A percentile compares a stretch with the other conserved stretches of the same genome.
Conservation (phyloP, 1,284 basidiomycete genomes). For the Malassezia japonica region DNA sequence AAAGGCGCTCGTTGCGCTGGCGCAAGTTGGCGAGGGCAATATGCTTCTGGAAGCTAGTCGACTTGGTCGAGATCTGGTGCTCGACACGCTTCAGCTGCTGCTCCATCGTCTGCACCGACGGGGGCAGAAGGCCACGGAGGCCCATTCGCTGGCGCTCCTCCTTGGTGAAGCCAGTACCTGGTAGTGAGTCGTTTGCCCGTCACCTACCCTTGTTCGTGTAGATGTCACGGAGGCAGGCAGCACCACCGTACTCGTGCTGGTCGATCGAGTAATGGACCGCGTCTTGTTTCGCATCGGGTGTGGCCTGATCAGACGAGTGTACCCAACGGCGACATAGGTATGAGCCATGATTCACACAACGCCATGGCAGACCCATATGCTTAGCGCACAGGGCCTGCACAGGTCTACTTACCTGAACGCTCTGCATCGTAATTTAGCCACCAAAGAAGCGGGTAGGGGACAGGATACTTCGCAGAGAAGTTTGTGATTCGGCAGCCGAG, state of each 20-base stretch:
- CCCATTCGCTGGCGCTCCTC: slow-evolving; percentile 63
- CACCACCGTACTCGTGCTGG: slow-evolving; percentile 29
- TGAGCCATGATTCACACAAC: not conserved
- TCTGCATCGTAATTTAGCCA: not conserved
- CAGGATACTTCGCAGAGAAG: no score
- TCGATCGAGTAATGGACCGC: slow-evolving; percentile 27
- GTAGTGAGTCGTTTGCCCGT: slow-evolving; percentile 1
- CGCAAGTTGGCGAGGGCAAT: slow-evolving; percentile 69
- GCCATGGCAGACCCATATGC: not conserved
- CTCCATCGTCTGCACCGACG: slow-evolving; percentile 53
- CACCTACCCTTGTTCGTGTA: slow-evolving; percentile 42
- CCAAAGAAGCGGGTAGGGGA: no score
- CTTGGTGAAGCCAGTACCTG: slow-evolving; percentile 58
- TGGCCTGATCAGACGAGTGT: slow-evolving; percentile 1
- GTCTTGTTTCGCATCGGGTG: slow-evolving; percentile 10
- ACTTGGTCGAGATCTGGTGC: slow-evolving; percentile 62
- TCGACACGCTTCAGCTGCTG: slow-evolving; percentile 59
- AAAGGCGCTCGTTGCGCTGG: slow-evolving; percentile 61
- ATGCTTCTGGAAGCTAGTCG: slow-evolving; percentile 64
- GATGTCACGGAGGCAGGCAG: slow-evolving; percentile 34
- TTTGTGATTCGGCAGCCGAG: no score
- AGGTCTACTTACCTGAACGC: not conserved
- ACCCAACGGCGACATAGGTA: not conserved
- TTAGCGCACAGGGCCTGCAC: not conserved
- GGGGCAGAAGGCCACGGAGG: slow-evolving; percentile 61